These are phyloP conservation scores for Tetrahymena malaccensis DNA, from an alignment of 73 alveolate genomes.

Conservation along the genomic window DNA sequence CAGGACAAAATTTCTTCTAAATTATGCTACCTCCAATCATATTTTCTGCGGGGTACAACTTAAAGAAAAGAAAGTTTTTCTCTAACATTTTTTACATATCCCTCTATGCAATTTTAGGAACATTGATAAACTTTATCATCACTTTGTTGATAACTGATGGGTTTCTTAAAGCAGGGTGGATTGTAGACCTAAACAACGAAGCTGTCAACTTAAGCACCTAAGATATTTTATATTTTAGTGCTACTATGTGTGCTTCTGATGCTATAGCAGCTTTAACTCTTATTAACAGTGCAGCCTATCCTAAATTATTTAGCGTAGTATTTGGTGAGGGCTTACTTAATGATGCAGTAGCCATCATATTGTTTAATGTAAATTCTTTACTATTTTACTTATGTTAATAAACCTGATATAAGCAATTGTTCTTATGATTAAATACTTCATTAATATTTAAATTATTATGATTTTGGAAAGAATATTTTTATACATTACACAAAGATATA, in stretches of 20 bases:
- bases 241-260: constrained; percentile 89
- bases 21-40: constrained; percentile 26
- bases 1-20: constrained; percentile 13
- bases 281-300: constrained; percentile 65
- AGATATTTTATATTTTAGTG: constrained; percentile 53
- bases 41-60: constrained; percentile 34
- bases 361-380: constrained; percentile 33
- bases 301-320: constrained; percentile 71
- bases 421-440: too few relatives aligned
- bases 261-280: constrained; percentile 87
- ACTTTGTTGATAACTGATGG: constrained; percentile 12
- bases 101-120: constrained; percentile 19
- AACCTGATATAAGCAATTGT: constrained; percentile 4
- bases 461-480: too few relatives aligned
- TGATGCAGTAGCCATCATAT: constrained; percentile 88
- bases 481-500: not conserved
- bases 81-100: constrained; percentile 18
- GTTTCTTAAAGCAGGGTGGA: constrained; percentile 1
- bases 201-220: constrained; percentile 15
- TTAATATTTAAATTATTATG: too few relatives aligned
- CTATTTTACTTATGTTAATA: not conserved
- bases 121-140: constrained; percentile 9
- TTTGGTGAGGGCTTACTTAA: constrained; percentile 95
- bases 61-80: constrained; percentile 20
- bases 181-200: not conserved